Percentiles rank a stretch among this genome's conserved stretches.
These are phyloP conservation scores for Diaporthe amygdali DNA, from an alignment of 2,329 filamentous ascomycete genomes.

Conservation along the genomic window DNA sequence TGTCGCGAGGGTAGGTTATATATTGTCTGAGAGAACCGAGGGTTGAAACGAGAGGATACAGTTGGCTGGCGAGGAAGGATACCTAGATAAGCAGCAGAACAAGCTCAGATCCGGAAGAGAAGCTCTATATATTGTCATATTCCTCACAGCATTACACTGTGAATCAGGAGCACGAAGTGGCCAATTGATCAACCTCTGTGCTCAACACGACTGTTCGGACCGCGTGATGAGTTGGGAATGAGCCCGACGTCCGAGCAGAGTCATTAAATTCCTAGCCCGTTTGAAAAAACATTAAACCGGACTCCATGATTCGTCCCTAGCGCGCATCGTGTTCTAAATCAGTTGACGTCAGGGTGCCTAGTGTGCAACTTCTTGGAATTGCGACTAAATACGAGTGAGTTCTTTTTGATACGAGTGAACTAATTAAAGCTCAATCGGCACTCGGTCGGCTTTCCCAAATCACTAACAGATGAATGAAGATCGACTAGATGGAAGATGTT, in stretches of 20 bases:
- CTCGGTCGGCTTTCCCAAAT: neutral
- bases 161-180: neutral
- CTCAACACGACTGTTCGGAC: neutral
- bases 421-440: neutral
- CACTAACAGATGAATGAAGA: neutral
- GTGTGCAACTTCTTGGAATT: neutral
- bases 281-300: neutral
- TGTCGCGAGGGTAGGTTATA: neutral
- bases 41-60: neutral
- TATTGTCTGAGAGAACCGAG: neutral
- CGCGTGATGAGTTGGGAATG: neutral
- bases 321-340: neutral
- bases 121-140: neutral
- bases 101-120: neutral
- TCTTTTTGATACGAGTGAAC: too few relatives aligned
- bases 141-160: too few relatives aligned
- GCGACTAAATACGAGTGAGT: too few relatives aligned
- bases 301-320: neutral
- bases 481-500: neutral
- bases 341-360: neutral
- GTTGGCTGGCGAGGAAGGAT: neutral
- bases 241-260: conserved; percentile 1
- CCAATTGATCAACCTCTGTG: neutral
- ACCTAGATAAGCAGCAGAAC: neutral
- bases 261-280: neutral